Evolutionary conservation across 805 yeast genomes (phyloP), one percentile per base, ranked within the genome.

Genomic region (Candida berthetii): DNA sequence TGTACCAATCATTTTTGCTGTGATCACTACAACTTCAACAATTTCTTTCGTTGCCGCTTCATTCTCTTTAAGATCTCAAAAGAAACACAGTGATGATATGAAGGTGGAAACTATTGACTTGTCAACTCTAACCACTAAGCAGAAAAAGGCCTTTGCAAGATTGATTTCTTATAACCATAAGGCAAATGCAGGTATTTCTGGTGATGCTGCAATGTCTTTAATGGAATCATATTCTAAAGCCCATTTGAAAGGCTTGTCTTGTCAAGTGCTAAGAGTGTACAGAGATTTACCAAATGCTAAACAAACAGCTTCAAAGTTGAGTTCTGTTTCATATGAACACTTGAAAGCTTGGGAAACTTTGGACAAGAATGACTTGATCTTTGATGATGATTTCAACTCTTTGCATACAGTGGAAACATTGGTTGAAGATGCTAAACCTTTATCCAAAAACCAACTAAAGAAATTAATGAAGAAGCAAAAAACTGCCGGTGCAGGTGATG

Each of bases 381-480:
- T 35, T 16, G 37, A 35, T 35, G 31, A 35, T 22, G 37, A 35
- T 22, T 35, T 14, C 17, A 35, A 35, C 17, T 16, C 31, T 15
- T 15, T 35, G 17, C 16, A 19, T 16, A 10, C 37, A 10, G 19
- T 35, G 16, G 37, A 35, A 13, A 35, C 37, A 11, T 35, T 35
- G 11, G 40, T 31, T 20, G 40, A 31, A 31, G 40, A 37, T 19
- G 27, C 29, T 11, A 31, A 29, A 31, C 35, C 35, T n/a, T 37
- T 31, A 24, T 31, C 40, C 4, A 37, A 31, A 13, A 37, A 37
- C 16, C 35, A 31, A 31, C 19, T 37, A 11, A 37, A 37, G 18
- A 37, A 31, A 19, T 20, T 37, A 22, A 7, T 11, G 17, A 37
- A 37, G 16, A 37, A 37, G 8, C 27, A 31, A 14, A 14, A 22